Conservation (phyloP, 2,329 filamentous ascomycete species). For the Purpureocillium lavendulum region DNA sequence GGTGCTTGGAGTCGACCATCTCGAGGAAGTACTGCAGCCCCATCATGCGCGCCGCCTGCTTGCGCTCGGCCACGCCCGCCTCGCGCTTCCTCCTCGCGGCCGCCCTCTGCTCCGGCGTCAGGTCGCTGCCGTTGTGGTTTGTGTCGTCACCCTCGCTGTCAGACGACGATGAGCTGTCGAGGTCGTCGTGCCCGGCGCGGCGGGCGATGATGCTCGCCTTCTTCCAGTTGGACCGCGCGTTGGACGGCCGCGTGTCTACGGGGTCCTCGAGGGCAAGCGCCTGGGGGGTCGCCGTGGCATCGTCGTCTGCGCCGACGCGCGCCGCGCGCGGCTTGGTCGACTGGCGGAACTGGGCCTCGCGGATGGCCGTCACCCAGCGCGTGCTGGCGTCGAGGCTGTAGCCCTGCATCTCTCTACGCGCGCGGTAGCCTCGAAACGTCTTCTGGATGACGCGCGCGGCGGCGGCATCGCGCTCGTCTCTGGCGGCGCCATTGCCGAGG, state of each 20-base stretch:
- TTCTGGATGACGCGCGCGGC: slow-evolving; percentile 56
- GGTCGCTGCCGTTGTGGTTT: slow-evolving; percentile 18
- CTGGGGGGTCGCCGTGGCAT: slow-evolving; percentile 3
- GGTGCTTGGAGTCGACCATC: slow-evolving; percentile 80
- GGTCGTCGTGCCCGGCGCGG: slow-evolving; percentile 61
- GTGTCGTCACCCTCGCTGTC: slow-evolving; percentile 32
- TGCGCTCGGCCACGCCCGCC: slow-evolving; percentile 46
- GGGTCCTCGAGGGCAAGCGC: slow-evolving; percentile 8
- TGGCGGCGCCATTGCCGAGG: background rate
- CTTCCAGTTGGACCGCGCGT: slow-evolving; percentile 65
- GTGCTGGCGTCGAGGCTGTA: slow-evolving; percentile 60
- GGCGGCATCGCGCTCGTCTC: slow-evolving; percentile 18
- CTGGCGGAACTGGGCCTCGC: slow-evolving; percentile 47
- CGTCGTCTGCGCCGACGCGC: slow-evolving; percentile 12
- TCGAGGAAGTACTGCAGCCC: slow-evolving; percentile 77
- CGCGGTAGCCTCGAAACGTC: slow-evolving; percentile 70
- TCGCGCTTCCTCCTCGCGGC: slow-evolving; percentile 29
- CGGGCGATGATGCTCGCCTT: slow-evolving; percentile 63
- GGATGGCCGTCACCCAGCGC: slow-evolving; percentile 61
- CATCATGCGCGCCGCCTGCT: slow-evolving; percentile 68
- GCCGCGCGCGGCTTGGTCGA: slow-evolving; percentile 35
- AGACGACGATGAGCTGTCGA: slow-evolving; percentile 29
- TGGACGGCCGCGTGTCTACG: slow-evolving; percentile 12
- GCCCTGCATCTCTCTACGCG: slow-evolving; percentile 62
- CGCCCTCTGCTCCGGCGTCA: slow-evolving; percentile 27